Percentiles rank a stretch among this genome's conserved stretches.
These are phyloP conservation scores for Fraxinus paxiana DNA, from an alignment of 305 asterid species.

Conservation along the genomic window DNA sequence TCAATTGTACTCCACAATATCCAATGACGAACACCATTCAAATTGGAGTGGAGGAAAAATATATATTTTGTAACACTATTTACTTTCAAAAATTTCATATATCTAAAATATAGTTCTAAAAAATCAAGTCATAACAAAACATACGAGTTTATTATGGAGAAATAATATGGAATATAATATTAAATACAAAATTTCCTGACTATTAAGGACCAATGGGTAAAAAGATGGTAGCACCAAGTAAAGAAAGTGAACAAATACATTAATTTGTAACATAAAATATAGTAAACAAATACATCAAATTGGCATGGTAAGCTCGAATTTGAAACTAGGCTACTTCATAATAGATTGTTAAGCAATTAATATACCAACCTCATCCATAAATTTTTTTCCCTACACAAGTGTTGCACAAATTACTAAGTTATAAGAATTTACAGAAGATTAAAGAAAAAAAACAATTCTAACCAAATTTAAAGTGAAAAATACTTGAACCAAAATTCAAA, in stretches of 20 bases:
- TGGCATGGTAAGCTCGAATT: background rate
- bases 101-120: background rate
- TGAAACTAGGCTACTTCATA: background rate
- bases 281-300: background rate
- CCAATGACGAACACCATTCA: background rate
- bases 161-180: background rate
- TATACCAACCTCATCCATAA: background rate
- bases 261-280: background rate
- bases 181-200: background rate
- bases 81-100: background rate
- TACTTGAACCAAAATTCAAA: background rate
- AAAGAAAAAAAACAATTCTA: background rate
- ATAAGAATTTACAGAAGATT: background rate
- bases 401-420: background rate
- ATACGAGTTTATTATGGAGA: background rate
- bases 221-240: background rate
- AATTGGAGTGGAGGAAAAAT: background rate
- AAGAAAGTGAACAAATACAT: background rate
- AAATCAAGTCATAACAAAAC: background rate
- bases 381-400: background rate
- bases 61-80: background rate
- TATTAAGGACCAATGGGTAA: background rate
- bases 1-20: background rate
- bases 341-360: background rate
- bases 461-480: background rate